phyloP scores from a whole-genome alignment of 805 yeast genomes.

The Cyberlindnera nakhonratchasimensis region DNA sequence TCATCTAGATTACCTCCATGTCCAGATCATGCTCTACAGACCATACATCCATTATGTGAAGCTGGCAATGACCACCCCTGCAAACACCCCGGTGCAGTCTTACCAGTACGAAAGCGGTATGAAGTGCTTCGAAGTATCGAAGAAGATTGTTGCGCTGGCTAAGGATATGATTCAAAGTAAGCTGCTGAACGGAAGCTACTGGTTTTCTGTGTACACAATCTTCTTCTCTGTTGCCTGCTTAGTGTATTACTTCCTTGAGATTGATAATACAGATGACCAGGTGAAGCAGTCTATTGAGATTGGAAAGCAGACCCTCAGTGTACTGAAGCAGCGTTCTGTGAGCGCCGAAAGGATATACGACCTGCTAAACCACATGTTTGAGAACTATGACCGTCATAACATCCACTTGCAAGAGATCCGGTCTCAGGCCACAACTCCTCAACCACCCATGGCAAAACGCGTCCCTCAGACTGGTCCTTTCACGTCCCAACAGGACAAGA shows the following conservation, averaged over 20 bases:
- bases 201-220: conserved; percentile 94
- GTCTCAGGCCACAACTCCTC: conserved; percentile 2
- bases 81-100: conserved; percentile 29
- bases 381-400: conserved; percentile 70
- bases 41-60: conserved; percentile 73
- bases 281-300: conserved; percentile 70
- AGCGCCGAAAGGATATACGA: conserved; percentile 80
- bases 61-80: conserved; percentile 36
- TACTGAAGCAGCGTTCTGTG: conserved; percentile 66
- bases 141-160: conserved; percentile 76
- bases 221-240: conserved; percentile 88
- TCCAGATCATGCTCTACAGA: conserved; percentile 79
- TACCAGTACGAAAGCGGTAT: conserved; percentile 68
- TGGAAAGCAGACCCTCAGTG: conserved; percentile 70
- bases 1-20: conserved; percentile 72
- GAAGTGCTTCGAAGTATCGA: conserved; percentile 80
- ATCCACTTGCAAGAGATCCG: conserved; percentile 37
- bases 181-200: conserved; percentile 79
- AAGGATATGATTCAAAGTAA: conserved; percentile 73
- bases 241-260: conserved; percentile 57
- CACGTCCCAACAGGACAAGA: conserved; percentile 4
- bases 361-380: conserved; percentile 72
- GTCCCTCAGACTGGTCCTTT: conserved; percentile 12
- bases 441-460: conserved; percentile 1
- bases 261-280: conserved; percentile 44